Conservation (phyloP, 805 yeast genomes). For the Myxozyma udenii region DNA sequence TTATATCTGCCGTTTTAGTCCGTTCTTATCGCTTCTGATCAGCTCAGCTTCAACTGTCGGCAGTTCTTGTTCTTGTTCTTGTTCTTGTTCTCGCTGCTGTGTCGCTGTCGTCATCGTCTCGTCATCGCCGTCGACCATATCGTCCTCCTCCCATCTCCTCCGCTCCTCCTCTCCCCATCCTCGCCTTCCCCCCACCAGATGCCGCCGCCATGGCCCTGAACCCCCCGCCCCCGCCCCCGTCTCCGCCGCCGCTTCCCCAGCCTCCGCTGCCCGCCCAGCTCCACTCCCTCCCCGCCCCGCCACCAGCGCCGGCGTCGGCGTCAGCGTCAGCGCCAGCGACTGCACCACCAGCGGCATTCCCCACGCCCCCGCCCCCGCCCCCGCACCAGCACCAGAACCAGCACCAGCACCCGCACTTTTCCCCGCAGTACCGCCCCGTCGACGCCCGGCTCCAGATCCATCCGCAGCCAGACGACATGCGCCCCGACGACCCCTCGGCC, state of each 20-base stretch:
- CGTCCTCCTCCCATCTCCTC: conserved; percentile 1
- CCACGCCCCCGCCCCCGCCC: conserved; percentile 3
- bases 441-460: not conserved
- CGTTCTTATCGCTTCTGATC: too few relatives aligned
- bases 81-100: too few relatives aligned
- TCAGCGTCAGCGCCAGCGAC: not conserved
- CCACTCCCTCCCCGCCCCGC: not conserved
- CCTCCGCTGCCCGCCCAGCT: conserved; percentile 1
- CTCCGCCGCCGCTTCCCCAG: not conserved
- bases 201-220: conserved; percentile 5
- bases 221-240: conserved; percentile 1
- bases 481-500: conserved; percentile 3
- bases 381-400: conserved; percentile 1
- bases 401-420: not conserved
- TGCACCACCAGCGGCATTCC: not conserved
- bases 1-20: too few relatives aligned
- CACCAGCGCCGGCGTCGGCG: not conserved
- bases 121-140: not conserved
- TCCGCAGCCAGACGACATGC: not conserved
- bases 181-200: conserved; percentile 2
- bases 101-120: too few relatives aligned
- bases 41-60: too few relatives aligned
- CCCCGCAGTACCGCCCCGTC: conserved; percentile 6
- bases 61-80: too few relatives aligned
- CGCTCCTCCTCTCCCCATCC: not conserved